phyloP scores from a whole-genome alignment of 305 asterid species.

The Withania somnifera region DNA sequence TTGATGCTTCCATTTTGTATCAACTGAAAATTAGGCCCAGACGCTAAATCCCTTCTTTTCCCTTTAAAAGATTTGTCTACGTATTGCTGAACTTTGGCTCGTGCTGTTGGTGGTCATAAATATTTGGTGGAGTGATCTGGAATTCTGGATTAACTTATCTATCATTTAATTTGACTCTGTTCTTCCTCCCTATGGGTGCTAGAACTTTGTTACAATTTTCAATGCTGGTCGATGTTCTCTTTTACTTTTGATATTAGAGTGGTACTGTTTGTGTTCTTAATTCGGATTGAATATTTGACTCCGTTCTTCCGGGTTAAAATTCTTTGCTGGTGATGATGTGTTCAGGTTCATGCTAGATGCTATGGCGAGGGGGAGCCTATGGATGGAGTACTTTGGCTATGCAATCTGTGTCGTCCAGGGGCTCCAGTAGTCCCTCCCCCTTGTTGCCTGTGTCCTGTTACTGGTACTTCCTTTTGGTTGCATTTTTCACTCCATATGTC shows the following conservation, averaged over 20 bases:
- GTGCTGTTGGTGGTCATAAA: neutral
- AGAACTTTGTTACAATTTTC: neutral
- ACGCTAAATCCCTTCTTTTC: neutral
- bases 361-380: constrained; percentile 87
- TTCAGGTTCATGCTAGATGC: constrained; percentile 98
- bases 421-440: constrained; percentile 74
- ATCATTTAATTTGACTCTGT: neutral
- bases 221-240: neutral
- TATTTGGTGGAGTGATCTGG: neutral
- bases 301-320: neutral
- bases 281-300: neutral
- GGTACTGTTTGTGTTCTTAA: neutral
- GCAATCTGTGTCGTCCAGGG: constrained; percentile 98
- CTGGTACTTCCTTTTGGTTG: constrained; percentile 36
- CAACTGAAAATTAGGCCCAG: too few species aligned
- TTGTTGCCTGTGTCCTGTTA: constrained; percentile 94
- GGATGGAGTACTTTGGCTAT: constrained; percentile 91
- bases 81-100: neutral
- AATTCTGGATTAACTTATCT: neutral
- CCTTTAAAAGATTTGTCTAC: neutral
- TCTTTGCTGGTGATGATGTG: constrained; percentile 2
- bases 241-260: neutral
- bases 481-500: neutral
- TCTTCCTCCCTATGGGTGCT: neutral
- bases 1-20: neutral